phyloP scores from a whole-genome alignment of 2,329 filamentous ascomycete genomes.

The Rhexocercosporidium sp. region DNA sequence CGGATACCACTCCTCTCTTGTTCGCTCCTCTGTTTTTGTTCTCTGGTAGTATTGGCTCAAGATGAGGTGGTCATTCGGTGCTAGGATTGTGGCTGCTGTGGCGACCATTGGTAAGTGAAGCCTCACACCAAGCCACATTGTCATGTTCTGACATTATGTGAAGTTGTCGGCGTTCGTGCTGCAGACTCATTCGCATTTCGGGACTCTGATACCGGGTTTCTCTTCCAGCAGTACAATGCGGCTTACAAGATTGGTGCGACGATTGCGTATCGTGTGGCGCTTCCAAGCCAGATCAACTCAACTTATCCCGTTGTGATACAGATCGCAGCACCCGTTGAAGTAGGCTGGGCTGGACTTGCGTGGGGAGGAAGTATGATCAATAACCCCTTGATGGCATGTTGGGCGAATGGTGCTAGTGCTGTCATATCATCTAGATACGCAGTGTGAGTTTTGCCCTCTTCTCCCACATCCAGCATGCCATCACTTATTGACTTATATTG shows the following conservation, averaged over 20 bases:
- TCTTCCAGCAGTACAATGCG: conserved; percentile 21
- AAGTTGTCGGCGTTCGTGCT: conserved; percentile 8
- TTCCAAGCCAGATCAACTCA: conserved; percentile 19
- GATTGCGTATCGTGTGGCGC: conserved; percentile 23
- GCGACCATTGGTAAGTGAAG: conserved; percentile 18
- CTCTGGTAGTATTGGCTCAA: conserved; percentile 9
- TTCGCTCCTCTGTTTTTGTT: background rate
- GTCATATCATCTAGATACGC: conserved; percentile 20
- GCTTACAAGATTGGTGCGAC: conserved; percentile 14
- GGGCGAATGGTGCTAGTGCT: conserved; percentile 21
- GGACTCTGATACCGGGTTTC: conserved; percentile 27
- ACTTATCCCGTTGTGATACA: conserved; percentile 26
- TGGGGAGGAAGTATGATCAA: conserved; percentile 27
- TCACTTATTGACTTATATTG: background rate
- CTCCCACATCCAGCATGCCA: background rate
- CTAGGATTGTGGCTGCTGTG: conserved; percentile 17
- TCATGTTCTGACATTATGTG: conserved; percentile 6
- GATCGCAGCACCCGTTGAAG: conserved; percentile 23
- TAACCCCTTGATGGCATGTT: conserved; percentile 23
- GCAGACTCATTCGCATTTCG: conserved; percentile 19
- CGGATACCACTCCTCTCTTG: background rate
- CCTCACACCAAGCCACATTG: background rate
- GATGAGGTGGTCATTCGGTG: conserved; percentile 25
- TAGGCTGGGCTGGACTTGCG: conserved; percentile 26
- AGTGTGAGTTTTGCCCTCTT: conserved; percentile 16